Percentiles rank a stretch among this genome's conserved stretches.
Conservation (phyloP, 1,284 basidiomycete species). For the Papiliotrema flavescens region DNA sequence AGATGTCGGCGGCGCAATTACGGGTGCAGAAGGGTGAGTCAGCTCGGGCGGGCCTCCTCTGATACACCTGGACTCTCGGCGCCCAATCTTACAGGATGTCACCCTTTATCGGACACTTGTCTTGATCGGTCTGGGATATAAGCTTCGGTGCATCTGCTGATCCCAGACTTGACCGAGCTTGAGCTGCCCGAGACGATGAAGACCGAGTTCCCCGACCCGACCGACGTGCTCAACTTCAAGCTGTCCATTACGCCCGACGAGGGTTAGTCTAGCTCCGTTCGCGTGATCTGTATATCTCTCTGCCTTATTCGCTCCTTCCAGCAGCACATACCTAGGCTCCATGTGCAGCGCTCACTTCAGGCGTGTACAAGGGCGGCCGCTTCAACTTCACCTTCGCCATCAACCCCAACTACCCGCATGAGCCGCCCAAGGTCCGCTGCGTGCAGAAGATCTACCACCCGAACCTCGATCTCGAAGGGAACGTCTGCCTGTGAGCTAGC, state of each 20-base stretch:
- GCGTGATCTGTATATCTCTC: too few species aligned
- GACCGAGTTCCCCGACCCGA: constrained; percentile 84
- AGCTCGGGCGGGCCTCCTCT: too few species aligned
- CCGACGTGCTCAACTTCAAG: constrained; percentile 92
- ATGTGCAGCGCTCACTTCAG: constrained; percentile 54
- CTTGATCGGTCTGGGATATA: too few species aligned
- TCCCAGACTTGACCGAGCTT: constrained; percentile 87
- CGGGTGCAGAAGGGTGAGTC: constrained; percentile 92
- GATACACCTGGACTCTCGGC: too few species aligned
- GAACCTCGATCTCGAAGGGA: constrained; percentile 95
- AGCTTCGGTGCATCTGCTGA: too few species aligned
- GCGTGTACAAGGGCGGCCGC: constrained; percentile 94
- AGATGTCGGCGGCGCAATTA: constrained; percentile 95
- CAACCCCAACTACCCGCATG: constrained; percentile 98
- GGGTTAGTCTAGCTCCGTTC: constrained; percentile 55
- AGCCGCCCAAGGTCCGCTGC: constrained; percentile 98
- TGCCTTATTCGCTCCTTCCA: too few species aligned
- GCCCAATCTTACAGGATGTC: too few species aligned
- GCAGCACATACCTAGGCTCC: too few species aligned
- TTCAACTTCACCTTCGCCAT: constrained; percentile 94
- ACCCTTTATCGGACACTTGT: too few species aligned
- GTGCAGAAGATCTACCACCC: constrained; percentile 99
- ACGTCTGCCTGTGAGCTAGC: constrained; percentile 67
- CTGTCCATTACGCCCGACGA: constrained; percentile 96
- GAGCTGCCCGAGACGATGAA: constrained; percentile 95